Conservation (phyloP, 2,329 filamentous ascomycete genomes). For the Pseudocercospora pini-densiflorae region DNA sequence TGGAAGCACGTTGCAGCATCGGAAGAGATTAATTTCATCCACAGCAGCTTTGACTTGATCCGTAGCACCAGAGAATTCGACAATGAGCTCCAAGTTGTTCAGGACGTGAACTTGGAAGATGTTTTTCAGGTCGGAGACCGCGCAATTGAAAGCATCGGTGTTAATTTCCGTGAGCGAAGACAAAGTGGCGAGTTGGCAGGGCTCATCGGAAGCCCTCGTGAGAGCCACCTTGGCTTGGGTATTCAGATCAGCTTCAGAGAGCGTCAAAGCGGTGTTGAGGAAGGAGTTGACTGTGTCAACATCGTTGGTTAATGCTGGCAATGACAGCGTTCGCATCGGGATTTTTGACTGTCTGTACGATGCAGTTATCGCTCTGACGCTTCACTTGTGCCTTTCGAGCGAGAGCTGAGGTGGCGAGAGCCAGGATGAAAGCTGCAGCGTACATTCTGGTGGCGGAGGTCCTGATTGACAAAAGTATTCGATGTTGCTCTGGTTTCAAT, state of each 20-base stretch:
- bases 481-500: too few relatives aligned
- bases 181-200: constrained; percentile 28
- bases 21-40: constrained; percentile 27
- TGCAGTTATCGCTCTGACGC: constrained; percentile 13
- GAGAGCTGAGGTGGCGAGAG: constrained; percentile 9
- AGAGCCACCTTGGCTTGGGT: constrained; percentile 39
- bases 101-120: constrained; percentile 28
- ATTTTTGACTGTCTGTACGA: constrained; percentile 22
- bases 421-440: constrained; percentile 7
- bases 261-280: constrained; percentile 58
- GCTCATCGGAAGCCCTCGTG: constrained; percentile 27
- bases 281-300: constrained; percentile 61
- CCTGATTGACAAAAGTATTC: not conserved
- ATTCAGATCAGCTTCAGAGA: constrained; percentile 59
- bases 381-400: not conserved
- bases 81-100: constrained; percentile 22
- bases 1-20: constrained; percentile 33
- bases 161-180: constrained; percentile 9
- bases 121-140: constrained; percentile 17
- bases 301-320: constrained; percentile 39
- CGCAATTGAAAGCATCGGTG: constrained; percentile 24
- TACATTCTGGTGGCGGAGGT: not conserved
- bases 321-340: constrained; percentile 14
- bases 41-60: constrained; percentile 17
- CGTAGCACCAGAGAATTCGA: constrained; percentile 14